Evolutionary conservation across 192 early-diverging fungal species (phyloP).

Genomic region (Phycomyces blakesleeanus): DNA sequence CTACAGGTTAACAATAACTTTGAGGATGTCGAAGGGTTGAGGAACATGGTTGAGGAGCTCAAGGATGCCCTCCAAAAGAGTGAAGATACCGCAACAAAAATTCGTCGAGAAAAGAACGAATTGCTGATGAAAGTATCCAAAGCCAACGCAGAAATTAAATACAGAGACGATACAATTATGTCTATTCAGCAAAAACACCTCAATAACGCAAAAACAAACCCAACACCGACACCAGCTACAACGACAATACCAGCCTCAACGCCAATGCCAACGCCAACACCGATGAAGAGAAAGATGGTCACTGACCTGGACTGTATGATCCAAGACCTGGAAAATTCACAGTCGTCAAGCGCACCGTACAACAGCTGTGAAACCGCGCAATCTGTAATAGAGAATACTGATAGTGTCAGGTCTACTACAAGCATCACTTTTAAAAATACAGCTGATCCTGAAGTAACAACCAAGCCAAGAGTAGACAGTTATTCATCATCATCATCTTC

Average conservation of each 20-base stretch:
- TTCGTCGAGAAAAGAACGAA: constrained; percentile 35
- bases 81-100: constrained; percentile 27
- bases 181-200: neutral
- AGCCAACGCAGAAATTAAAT: constrained; percentile 20
- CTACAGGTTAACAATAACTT: neutral
- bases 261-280: too few species aligned
- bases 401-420: neutral
- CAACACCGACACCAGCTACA: too few species aligned
- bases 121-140: constrained; percentile 31
- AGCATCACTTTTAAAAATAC: too few species aligned
- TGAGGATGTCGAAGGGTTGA: constrained; percentile 29
- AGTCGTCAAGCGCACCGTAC: neutral
- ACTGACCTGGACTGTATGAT: too few species aligned
- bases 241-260: too few species aligned
- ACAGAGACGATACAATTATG: constrained; percentile 16
- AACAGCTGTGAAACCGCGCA: too few species aligned
- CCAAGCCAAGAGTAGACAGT: too few species aligned
- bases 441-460: too few species aligned
- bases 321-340: too few species aligned
- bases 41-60: constrained; percentile 28
- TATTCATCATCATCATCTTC: too few species aligned
- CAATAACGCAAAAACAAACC: too few species aligned
- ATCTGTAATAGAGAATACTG: neutral
- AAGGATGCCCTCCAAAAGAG: constrained; percentile 14
- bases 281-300: too few species aligned